Evolutionary conservation across 345 rosid genomes (phyloP).

Genomic region (Trapa incisa): DNA sequence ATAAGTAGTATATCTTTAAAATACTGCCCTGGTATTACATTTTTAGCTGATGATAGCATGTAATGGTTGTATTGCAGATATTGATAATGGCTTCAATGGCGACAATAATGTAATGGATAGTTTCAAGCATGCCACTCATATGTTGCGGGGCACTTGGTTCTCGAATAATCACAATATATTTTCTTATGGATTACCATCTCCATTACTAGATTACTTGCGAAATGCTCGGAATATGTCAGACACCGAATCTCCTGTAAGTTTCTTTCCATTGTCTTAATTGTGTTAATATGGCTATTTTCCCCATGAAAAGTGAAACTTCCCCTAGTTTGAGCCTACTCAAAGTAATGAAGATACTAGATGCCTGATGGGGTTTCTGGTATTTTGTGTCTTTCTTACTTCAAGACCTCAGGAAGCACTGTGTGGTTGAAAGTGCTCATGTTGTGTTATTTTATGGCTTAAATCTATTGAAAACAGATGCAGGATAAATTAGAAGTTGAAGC

Average conservation of each 20-base stretch:
- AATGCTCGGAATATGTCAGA: conserved; percentile 25
- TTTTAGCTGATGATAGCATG: background rate
- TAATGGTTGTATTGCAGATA: conserved; percentile 34
- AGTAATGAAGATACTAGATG: background rate
- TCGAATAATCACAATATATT: conserved; percentile 55
- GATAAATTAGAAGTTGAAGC: conserved; percentile 43
- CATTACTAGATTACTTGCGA: conserved; percentile 50
- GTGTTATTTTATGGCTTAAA: background rate
- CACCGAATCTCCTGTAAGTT: conserved; percentile 25
- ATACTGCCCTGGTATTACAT: background rate
- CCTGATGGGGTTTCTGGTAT: background rate
- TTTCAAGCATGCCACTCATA: conserved; percentile 49
- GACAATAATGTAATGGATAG: conserved; percentile 19
- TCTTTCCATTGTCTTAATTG: conserved; percentile 6
- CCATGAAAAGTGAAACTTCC: background rate
- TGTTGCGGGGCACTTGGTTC: conserved; percentile 92
- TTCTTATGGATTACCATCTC: conserved; percentile 72
- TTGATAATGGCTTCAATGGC: conserved; percentile 38
- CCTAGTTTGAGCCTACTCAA: background rate
- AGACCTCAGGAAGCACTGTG: background rate
- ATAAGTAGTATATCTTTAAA: background rate
- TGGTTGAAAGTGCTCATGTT: background rate
- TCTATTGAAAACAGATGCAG: conserved; percentile 25
- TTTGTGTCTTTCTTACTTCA: background rate
- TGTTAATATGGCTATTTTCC: background rate